phyloP scores from a whole-genome alignment of 2,329 filamentous ascomycete species.

The Zasmidium cellare region DNA sequence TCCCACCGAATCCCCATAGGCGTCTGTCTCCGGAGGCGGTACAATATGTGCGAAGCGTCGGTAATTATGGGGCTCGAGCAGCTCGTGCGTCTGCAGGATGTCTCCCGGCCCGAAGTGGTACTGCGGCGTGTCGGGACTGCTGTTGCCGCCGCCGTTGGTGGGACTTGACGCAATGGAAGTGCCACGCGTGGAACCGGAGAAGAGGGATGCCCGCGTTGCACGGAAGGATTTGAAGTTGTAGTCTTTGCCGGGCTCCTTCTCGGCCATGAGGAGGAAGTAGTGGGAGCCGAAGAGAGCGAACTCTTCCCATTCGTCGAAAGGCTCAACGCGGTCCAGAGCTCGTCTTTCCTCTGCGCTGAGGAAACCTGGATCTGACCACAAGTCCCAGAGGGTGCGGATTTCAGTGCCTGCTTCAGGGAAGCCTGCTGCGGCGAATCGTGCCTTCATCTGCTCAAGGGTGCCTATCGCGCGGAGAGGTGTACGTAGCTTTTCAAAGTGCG shows the following conservation, averaged over 20 bases:
- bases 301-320: constrained; percentile 96
- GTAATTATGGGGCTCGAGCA: constrained; percentile 28
- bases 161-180: constrained; percentile 21
- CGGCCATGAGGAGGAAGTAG: constrained; percentile 76
- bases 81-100: constrained; percentile 28
- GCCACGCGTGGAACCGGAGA: constrained; percentile 21
- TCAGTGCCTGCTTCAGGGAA: constrained; percentile 59
- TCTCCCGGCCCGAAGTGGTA: constrained; percentile 26
- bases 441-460: constrained; percentile 62
- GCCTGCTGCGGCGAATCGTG: constrained; percentile 67
- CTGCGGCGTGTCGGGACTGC: constrained; percentile 22
- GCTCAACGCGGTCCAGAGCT: constrained; percentile 69
- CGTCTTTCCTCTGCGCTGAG: constrained; percentile 60
- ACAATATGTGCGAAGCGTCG: constrained; percentile 44
- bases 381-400: constrained; percentile 73
- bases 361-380: constrained; percentile 73
- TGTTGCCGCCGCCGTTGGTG: constrained; percentile 7
- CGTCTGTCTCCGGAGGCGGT: constrained; percentile 28
- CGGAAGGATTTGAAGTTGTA: constrained; percentile 24
- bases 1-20: constrained; percentile 34
- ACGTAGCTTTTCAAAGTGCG: constrained; percentile 77
- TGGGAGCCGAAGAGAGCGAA: constrained; percentile 82
- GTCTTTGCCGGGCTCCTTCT: constrained; percentile 38
- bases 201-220: constrained; percentile 24
- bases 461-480: constrained; percentile 75